phyloP scores from a whole-genome alignment of 306 rosid species.

The Medicago lupulina region DNA sequence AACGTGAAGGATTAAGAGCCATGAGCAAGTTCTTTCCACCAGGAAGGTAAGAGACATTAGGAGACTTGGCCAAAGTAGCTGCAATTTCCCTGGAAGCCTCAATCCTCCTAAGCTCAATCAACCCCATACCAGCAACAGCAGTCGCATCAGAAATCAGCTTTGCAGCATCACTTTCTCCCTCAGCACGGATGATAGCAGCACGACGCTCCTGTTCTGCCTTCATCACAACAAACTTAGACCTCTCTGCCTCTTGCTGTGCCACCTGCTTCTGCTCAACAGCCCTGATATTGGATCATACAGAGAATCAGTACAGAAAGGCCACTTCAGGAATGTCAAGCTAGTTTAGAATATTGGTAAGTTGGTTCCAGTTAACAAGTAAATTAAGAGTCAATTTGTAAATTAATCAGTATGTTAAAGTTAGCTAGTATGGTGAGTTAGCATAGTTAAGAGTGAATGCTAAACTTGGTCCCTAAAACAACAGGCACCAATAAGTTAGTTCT shows the following conservation, averaged over 20 bases:
- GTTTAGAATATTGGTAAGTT: neutral
- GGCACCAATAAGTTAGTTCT: neutral
- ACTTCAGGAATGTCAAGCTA: neutral
- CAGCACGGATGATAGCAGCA: slow-evolving; percentile 88
- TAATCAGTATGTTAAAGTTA: neutral
- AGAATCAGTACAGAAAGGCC: neutral
- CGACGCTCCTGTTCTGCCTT: slow-evolving; percentile 96
- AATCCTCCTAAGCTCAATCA: slow-evolving; percentile 85
- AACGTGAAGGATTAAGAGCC: slow-evolving; percentile 73
- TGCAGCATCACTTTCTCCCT: slow-evolving; percentile 92
- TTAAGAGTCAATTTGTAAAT: neutral
- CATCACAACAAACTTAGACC: slow-evolving; percentile 89
- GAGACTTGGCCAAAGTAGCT: slow-evolving; percentile 73
- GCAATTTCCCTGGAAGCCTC: slow-evolving; percentile 95
- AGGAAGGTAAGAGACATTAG: slow-evolving; percentile 79
- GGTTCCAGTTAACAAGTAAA: neutral
- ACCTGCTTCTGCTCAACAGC: slow-evolving; percentile 98
- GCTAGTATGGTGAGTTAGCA: neutral
- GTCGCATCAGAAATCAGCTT: slow-evolving; percentile 92
- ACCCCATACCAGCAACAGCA: slow-evolving; percentile 63
- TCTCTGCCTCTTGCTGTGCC: slow-evolving; percentile 97
- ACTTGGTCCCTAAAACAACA: neutral
- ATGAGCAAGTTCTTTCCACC: slow-evolving; percentile 67
- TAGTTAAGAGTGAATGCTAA: neutral
- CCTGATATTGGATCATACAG: slow-evolving; percentile 29